Evolutionary conservation across 225 moss, liverwort and hornwort species (phyloP).

Genomic region (Sphagnum tenellum): DNA sequence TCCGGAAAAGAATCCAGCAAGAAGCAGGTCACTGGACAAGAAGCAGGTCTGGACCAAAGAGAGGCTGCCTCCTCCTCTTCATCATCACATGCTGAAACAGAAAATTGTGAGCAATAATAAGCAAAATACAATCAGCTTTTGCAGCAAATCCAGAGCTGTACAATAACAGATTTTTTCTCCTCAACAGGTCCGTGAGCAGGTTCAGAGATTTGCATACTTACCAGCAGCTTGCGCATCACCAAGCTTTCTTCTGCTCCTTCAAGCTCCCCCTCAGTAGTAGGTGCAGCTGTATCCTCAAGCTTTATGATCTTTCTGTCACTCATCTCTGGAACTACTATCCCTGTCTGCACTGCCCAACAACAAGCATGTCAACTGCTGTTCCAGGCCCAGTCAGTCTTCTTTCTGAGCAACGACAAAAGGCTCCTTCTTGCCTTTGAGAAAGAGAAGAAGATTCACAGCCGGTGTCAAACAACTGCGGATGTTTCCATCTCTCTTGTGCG

Average conservation of each 20-base stretch:
- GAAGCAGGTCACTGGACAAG: background rate
- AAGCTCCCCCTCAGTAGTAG: slow-evolving; percentile 14
- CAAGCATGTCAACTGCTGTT: background rate
- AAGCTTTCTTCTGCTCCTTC: slow-evolving; percentile 66
- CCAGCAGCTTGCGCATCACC: slow-evolving; percentile 86
- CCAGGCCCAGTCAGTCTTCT: background rate
- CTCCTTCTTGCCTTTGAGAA: background rate
- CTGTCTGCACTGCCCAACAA: slow-evolving; percentile 20
- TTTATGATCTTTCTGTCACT: slow-evolving; percentile 18
- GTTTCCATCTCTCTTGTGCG: no score
- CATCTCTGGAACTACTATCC: slow-evolving; percentile 7
- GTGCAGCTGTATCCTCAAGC: slow-evolving; percentile 9
- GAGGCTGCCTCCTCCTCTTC: background rate
- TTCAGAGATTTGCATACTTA: slow-evolving; percentile 17
- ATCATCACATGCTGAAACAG: background rate
- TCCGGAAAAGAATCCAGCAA: background rate
- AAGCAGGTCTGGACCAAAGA: background rate
- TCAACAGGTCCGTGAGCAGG: background rate
- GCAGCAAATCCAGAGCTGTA: no score
- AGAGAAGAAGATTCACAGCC: background rate
- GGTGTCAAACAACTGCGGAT: no score
- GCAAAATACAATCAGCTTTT: no score
- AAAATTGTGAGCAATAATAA: background rate
- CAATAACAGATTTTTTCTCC: background rate
- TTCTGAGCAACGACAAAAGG: background rate